Evolutionary conservation across 225 moss, liverwort and hornwort genomes (phyloP).

Genomic region (Climacium dendroides): DNA sequence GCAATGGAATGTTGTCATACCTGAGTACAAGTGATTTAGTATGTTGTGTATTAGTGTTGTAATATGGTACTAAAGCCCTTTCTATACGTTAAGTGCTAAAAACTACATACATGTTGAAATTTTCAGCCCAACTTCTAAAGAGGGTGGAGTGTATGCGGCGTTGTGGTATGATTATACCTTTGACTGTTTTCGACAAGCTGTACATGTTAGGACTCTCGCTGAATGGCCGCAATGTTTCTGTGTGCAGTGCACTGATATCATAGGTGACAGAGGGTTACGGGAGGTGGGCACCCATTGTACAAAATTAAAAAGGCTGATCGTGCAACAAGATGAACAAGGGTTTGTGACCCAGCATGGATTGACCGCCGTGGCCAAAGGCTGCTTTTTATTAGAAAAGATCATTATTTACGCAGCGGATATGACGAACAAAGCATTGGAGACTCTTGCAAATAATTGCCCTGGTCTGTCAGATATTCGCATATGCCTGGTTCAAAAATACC

Average conservation of each 20-base stretch:
- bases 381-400: constrained; percentile 36
- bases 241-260: constrained; percentile 39
- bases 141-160: background rate
- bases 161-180: background rate
- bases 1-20: background rate
- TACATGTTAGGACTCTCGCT: background rate
- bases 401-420: constrained; percentile 54
- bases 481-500: constrained; percentile 53
- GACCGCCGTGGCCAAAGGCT: constrained; percentile 37
- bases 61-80: background rate
- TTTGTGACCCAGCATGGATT: constrained; percentile 49
- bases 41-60: background rate
- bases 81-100: background rate
- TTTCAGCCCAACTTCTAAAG: background rate
- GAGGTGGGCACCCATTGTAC: constrained; percentile 26
- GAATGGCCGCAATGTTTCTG: background rate
- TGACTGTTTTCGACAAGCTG: background rate
- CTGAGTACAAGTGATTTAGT: no score
- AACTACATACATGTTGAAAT: background rate
- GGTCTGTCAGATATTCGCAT: constrained; percentile 36
- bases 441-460: constrained; percentile 39
- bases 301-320: constrained; percentile 25
- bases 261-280: constrained; percentile 43
- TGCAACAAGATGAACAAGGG: constrained; percentile 44
- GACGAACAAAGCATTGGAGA: constrained; percentile 38